Evolutionary conservation across 2,329 filamentous ascomycete species (phyloP).

Genomic region (Hymenoscyphus scutula): DNA sequence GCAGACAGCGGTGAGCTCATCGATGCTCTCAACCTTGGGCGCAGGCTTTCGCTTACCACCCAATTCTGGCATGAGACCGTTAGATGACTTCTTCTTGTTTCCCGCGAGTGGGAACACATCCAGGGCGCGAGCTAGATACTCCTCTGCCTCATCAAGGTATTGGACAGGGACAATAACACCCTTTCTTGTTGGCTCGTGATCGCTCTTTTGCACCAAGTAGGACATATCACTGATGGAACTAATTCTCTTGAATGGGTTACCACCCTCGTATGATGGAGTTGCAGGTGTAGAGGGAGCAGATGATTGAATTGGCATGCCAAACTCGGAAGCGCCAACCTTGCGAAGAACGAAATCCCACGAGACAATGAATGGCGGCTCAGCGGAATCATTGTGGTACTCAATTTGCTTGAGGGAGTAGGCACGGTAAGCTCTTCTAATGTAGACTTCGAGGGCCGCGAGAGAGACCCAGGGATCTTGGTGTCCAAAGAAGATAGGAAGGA

Average conservation of each 20-base stretch:
- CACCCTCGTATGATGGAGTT: constrained; percentile 61
- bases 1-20: constrained; percentile 86
- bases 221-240: constrained; percentile 97
- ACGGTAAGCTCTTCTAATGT: constrained; percentile 93
- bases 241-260: constrained; percentile 72
- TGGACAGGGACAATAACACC: constrained; percentile 92
- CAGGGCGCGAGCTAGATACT: constrained; percentile 77
- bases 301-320: constrained; percentile 76
- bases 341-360: constrained; percentile 96
- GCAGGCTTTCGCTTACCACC: constrained; percentile 66
- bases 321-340: constrained; percentile 90
- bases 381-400: constrained; percentile 73
- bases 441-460: constrained; percentile 90
- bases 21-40: constrained; percentile 56
- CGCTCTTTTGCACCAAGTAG: constrained; percentile 71
- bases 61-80: constrained; percentile 68
- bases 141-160: constrained; percentile 92
- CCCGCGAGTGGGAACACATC: constrained; percentile 69
- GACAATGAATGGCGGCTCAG: constrained; percentile 73
- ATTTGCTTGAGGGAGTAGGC: constrained; percentile 89
- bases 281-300: constrained; percentile 81
- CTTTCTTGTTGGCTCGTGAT: constrained; percentile 78
- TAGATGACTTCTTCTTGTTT: constrained; percentile 54
- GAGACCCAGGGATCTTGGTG: constrained; percentile 94
- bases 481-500: constrained; percentile 90